Base-by-base conservation (phyloP, 1,139 yeast genomes). In the Hansenula lynferdii region DNA sequence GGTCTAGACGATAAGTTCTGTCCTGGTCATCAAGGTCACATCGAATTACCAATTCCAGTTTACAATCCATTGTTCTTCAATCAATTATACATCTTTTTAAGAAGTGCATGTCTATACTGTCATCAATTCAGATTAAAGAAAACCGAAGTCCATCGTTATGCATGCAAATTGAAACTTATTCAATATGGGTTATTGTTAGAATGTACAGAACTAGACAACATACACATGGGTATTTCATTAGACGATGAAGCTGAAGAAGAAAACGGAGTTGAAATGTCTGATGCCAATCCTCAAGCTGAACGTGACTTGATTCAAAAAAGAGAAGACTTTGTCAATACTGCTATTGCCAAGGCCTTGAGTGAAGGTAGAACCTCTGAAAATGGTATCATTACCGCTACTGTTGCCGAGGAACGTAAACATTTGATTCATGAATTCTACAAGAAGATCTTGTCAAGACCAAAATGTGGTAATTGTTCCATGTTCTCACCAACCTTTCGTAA, bases 21-120 rank as follows among this genome's bases (percentile, higher is more conserved):
- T 67, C 97, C 97, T 3, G 99, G 99, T 28, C 99, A 94, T 62
- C 89, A 87, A 65, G 99, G 99, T 43, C 98, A 94, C 62, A 89
- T 94, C 44, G 97, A 92, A 60, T 74, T 94, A 50, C 98, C 98
- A 9, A 83, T 87, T 29, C 96, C 97, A 6, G 95, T 87, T 34
- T 94, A 89, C 69, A 92, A 89, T 59, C 97, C 98, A 15, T 67
- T 94, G 54, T 92, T 94, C 58, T 92, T 94, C 77, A 77, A 80
- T 57, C 97, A 92, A 63, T 70, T 94, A 70, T 92, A 82, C 67
- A 74, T 85, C 44, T 80, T 83, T 54, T 70, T 94, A 56, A 74
- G 97, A 61, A 75, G 92, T 31, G 67, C 92, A 21, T 94, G 99
- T 73, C 72, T 92, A 42, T 90, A 79, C 65, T 94, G 99, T 65